Conservation (phyloP, 352 stramenopile genomes). For the Albugo laibachii region DNA sequence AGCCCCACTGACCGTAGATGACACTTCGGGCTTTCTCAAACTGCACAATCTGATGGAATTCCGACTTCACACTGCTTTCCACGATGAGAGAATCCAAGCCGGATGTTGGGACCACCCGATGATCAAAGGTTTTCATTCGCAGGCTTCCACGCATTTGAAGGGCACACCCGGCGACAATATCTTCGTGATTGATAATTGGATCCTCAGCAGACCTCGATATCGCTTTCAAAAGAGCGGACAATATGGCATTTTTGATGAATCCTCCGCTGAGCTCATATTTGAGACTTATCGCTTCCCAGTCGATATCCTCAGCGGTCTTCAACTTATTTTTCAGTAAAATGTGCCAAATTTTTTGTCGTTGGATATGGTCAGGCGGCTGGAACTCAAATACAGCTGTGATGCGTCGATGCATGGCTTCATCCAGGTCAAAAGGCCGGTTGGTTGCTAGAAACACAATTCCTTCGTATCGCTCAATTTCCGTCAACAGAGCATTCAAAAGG, state of each 20-base stretch:
- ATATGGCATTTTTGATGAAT: constrained; percentile 83
- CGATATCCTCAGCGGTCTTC: constrained; percentile 35
- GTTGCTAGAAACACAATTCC: constrained; percentile 80
- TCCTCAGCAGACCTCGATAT: constrained; percentile 32
- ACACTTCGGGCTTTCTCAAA: constrained; percentile 73
- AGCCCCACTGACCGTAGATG: constrained; percentile 74
- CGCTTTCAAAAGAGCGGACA: constrained; percentile 61
- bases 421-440: constrained; percentile 74
- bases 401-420: constrained; percentile 80
- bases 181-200: constrained; percentile 48
- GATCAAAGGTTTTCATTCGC: constrained; percentile 80
- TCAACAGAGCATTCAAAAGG: constrained; percentile 64
- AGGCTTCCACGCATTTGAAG: constrained; percentile 76
- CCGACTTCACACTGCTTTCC: constrained; percentile 36
- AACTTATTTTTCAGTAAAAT: constrained; percentile 35
- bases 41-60: constrained; percentile 44
- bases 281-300: constrained; percentile 65
- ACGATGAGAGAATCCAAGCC: constrained; percentile 58
- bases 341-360: constrained; percentile 71
- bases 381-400: constrained; percentile 82
- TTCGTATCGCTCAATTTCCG: constrained; percentile 77
- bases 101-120: constrained; percentile 56
- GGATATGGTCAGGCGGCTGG: constrained; percentile 63
- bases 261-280: constrained; percentile 80
- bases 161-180: constrained; percentile 60